These are phyloP conservation scores for Phytopythium delawarense DNA, from an alignment of 352 stramenopile species.

Conservation along the genomic window DNA sequence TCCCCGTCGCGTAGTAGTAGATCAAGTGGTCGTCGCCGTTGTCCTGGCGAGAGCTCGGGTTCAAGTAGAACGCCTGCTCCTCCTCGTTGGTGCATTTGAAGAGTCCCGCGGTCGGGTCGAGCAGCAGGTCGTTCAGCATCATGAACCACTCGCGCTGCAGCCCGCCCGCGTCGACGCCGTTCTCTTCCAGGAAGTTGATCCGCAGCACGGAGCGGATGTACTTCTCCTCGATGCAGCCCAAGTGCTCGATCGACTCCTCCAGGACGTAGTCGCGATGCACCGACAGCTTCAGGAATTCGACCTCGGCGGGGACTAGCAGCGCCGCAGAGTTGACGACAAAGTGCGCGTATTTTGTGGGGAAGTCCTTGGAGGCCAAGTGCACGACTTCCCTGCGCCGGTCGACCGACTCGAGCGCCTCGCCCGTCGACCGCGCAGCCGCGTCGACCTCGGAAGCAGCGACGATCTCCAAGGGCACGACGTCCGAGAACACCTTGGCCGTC, in stretches of 20 bases:
- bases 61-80: conserved; percentile 59
- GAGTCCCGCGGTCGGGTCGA: conserved; percentile 37
- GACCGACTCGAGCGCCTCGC: conserved; percentile 26
- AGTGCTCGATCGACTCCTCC: conserved; percentile 59
- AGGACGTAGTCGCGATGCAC: conserved; percentile 50
- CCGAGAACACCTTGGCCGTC: conserved; percentile 25
- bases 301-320: conserved; percentile 31
- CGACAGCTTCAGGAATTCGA: conserved; percentile 45
- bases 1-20: conserved; percentile 55
- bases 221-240: conserved; percentile 47
- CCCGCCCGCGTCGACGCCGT: conserved; percentile 78
- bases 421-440: conserved; percentile 23
- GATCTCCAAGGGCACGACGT: conserved; percentile 33
- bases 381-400: conserved; percentile 29
- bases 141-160: conserved; percentile 89
- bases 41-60: conserved; percentile 52
- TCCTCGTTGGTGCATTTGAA: conserved; percentile 50
- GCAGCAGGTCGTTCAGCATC: conserved; percentile 62
- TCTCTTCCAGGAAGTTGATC: conserved; percentile 81
- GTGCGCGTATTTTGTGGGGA: conserved; percentile 46
- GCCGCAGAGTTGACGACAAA: conserved; percentile 36
- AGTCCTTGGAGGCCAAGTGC: conserved; percentile 29
- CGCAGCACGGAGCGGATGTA: conserved; percentile 61
- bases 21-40: conserved; percentile 64
- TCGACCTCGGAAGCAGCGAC: conserved; percentile 30